A percentile compares a stretch with the other conserved stretches of the same genome.
These are phyloP conservation scores for Aureobasidium lini DNA, from an alignment of 2,329 filamentous ascomycete genomes.

Conservation along the genomic window DNA sequence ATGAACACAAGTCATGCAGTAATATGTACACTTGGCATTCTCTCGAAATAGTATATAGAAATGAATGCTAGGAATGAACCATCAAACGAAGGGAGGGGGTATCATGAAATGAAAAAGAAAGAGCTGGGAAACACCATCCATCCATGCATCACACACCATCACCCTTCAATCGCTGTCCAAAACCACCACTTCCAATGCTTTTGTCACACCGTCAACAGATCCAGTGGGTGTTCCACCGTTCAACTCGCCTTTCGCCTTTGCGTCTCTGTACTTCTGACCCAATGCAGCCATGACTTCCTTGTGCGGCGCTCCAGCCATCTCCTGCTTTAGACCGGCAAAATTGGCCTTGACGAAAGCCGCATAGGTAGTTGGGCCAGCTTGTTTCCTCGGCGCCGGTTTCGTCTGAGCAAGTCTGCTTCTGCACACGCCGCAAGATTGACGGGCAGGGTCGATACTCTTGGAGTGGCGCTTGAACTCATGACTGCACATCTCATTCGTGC, in stretches of 20 bases:
- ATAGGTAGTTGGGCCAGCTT: conserved; percentile 35
- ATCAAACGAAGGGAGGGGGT: background rate
- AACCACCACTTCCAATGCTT: conserved; percentile 18
- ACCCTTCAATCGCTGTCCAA: conserved; percentile 18
- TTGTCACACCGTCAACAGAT: conserved; percentile 17
- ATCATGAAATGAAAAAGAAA: conserved; percentile 6
- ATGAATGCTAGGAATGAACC: background rate
- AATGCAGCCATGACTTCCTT: conserved; percentile 64
- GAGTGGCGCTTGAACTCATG: conserved; percentile 75
- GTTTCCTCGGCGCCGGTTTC: conserved; percentile 61
- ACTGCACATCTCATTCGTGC: conserved; percentile 50
- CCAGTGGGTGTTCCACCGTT: background rate
- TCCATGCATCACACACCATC: background rate
- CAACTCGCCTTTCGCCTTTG: conserved; percentile 27
- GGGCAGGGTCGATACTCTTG: conserved; percentile 67
- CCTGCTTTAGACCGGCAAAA: conserved; percentile 53
- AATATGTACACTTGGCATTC: background rate
- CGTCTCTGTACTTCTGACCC: conserved; percentile 53
- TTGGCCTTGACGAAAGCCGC: conserved; percentile 59
- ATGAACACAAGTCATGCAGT: background rate
- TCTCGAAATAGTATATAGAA: background rate
- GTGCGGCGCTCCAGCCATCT: conserved; percentile 49
- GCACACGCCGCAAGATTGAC: conserved; percentile 72
- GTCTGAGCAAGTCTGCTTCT: conserved; percentile 62
- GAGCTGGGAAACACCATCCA: background rate